A percentile compares a stretch with the other conserved stretches of the same genome.
Evolutionary conservation across 192 early-diverging fungal genomes (phyloP).

Genomic region (Backusella tarrabulga): DNA sequence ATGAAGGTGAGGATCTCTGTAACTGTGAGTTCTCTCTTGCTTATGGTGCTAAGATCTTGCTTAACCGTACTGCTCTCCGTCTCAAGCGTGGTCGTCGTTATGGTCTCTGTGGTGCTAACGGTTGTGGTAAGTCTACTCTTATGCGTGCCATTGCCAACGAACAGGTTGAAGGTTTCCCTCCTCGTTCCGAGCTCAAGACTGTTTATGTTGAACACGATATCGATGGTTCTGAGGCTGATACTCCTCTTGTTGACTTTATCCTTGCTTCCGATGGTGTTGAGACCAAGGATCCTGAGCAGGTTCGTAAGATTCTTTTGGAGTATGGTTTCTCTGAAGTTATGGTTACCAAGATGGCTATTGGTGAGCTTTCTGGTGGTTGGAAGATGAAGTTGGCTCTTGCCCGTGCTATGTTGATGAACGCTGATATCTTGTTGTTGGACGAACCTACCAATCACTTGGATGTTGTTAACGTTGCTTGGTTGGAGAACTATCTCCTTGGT

Average conservation of each 20-base stretch:
- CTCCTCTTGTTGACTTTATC: slow-evolving; percentile 67
- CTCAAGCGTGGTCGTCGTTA: slow-evolving; percentile 79
- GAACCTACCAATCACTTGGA: slow-evolving; percentile 89
- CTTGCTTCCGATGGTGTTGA: slow-evolving; percentile 54
- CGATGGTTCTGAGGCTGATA: slow-evolving; percentile 71
- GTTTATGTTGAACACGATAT: slow-evolving; percentile 81
- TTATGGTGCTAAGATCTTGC: slow-evolving; percentile 80
- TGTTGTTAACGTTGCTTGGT: slow-evolving; percentile 59
- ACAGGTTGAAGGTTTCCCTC: slow-evolving; percentile 81
- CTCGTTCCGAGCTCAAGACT: slow-evolving; percentile 67
- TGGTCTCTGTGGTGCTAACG: slow-evolving; percentile 82
- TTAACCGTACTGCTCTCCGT: slow-evolving; percentile 63
- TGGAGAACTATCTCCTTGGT: slow-evolving; percentile 69
- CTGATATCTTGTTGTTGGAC: slow-evolving; percentile 82
- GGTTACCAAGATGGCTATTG: slow-evolving; percentile 65
- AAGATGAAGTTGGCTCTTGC: slow-evolving; percentile 90
- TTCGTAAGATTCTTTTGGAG: slow-evolving; percentile 48
- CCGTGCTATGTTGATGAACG: slow-evolving; percentile 81
- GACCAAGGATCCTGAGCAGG: slow-evolving; percentile 52
- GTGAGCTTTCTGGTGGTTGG: slow-evolving; percentile 84
- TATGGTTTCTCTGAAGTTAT: slow-evolving; percentile 70
- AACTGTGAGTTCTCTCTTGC: slow-evolving; percentile 84
- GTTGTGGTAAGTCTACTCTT: slow-evolving; percentile 83
- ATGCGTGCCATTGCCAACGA: slow-evolving; percentile 86
- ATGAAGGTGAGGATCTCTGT: slow-evolving; percentile 56